Evolutionary conservation across 2,329 filamentous ascomycete species (phyloP).

Genomic region (Cercospora sesami): DNA sequence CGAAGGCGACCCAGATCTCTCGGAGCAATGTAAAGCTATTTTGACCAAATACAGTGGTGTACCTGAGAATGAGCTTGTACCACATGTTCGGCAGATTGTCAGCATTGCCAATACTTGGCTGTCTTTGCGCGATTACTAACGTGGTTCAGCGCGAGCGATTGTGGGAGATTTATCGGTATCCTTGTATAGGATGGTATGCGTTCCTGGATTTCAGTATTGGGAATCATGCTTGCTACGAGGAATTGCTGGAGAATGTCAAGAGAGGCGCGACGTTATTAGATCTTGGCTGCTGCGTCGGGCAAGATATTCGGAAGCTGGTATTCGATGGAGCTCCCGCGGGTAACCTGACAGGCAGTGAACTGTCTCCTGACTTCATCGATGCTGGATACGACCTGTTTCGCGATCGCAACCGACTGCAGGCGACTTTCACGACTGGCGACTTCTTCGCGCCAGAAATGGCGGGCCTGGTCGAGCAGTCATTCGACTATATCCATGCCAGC

Average conservation of each 20-base stretch:
- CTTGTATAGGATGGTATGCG: slow-evolving; percentile 22
- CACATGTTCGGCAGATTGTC: slow-evolving; percentile 6
- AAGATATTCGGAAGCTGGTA: slow-evolving; percentile 44
- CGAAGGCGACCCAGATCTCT: slow-evolving; percentile 16
- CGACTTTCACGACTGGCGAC: slow-evolving; percentile 34
- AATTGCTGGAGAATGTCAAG: slow-evolving; percentile 32
- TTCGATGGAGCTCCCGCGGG: slow-evolving; percentile 35
- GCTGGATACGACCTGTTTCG: slow-evolving; percentile 44
- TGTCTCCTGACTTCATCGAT: slow-evolving; percentile 33
- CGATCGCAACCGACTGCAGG: slow-evolving; percentile 37
- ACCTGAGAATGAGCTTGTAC: neutral
- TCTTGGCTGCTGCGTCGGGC: slow-evolving; percentile 44
- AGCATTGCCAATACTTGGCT: neutral
- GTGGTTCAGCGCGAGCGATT: slow-evolving; percentile 19
- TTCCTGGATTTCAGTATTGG: slow-evolving; percentile 29
- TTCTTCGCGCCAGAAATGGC: slow-evolving; percentile 30
- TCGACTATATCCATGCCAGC: slow-evolving; percentile 44
- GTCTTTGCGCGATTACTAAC: neutral
- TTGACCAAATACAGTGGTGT: slow-evolving; percentile 8
- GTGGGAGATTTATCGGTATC: slow-evolving; percentile 19
- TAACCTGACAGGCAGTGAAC: neutral
- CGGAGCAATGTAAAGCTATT: slow-evolving; percentile 4
- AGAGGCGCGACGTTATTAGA: slow-evolving; percentile 42
- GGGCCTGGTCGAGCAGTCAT: slow-evolving; percentile 27
- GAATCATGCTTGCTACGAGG: slow-evolving; percentile 26